A percentile compares a stretch with the other conserved stretches of the same genome.
Conservation (phyloP, 345 rosid species). For the Garcia nutans region DNA sequence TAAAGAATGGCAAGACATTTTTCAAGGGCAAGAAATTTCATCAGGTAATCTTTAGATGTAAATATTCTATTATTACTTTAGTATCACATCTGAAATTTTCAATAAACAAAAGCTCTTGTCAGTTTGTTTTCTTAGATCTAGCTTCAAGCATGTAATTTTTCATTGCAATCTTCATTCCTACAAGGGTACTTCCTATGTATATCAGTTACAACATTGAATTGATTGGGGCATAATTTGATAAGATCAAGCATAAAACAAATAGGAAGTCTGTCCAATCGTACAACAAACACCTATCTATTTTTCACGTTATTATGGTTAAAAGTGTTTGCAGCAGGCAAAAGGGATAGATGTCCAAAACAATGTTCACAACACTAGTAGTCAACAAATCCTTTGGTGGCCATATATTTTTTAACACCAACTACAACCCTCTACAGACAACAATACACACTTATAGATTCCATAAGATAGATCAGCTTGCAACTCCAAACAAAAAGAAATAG, state of each 20-base stretch:
- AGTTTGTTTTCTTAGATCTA: too few relatives aligned
- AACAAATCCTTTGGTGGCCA: constrained; percentile 1
- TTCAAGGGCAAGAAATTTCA: too few relatives aligned
- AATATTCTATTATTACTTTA: too few relatives aligned
- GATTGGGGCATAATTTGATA: not conserved
- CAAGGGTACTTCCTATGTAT: not conserved
- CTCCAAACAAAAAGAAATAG: constrained; percentile 2
- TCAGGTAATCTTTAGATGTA: too few relatives aligned
- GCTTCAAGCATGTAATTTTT: too few relatives aligned
- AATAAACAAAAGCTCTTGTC: too few relatives aligned
- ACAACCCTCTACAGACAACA: not conserved
- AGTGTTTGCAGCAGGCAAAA: not conserved
- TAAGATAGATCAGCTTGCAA: constrained; percentile 7
- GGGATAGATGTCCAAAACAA: not conserved
- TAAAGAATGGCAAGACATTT: too few relatives aligned
- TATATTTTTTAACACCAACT: constrained; percentile 9
- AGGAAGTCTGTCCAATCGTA: not conserved
- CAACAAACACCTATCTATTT: not conserved
- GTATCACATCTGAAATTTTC: too few relatives aligned
- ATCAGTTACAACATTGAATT: not conserved
- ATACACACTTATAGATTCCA: constrained; percentile 1
- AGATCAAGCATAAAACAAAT: not conserved
- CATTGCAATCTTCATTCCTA: too few relatives aligned
- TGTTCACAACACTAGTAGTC: not conserved
- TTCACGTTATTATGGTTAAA: not conserved